Base-by-base conservation (phyloP, 225 moss, liverwort and hornwort genomes). In the Rhytidiadelphus loreus region DNA sequence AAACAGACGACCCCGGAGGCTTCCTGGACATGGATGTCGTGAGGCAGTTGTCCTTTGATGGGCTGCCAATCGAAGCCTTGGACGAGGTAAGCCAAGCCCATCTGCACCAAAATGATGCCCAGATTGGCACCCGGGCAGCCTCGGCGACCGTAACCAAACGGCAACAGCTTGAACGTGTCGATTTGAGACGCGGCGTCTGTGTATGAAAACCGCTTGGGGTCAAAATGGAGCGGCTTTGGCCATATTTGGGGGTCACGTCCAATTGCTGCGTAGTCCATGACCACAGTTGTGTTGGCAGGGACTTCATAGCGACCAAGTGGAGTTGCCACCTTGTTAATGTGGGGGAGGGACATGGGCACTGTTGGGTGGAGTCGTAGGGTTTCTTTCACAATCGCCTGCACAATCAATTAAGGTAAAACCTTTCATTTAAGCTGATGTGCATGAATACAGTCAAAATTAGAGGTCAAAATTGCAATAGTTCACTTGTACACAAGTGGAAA, bases 31-130 rank as follows among this genome's bases (percentile, higher is more conserved):
- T 93, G 77, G 78, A 93, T 89, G 86, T 94, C 94, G 55, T 91
- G 90, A 48, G 89, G 87, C 50, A 88, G 82, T 55, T 83, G 91
- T 6, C 92, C 94, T 83, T 80, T 37, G 33, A 74, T 23, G 20
- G 93, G 92, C 16, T 59, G 57, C 94, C 94, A 94, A 33, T 94
- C 94, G 81, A 94, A 94, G 58, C 93, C 93, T 77, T 94, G 94
- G 23, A 94, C 88, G 43, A 94, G 91, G 58, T 78, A 87, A 39
- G 93, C 93, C 88, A 94, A 87, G n/a, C 92, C 86, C 53, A 93
- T 64, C 77, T 93, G 93, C 43, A 89, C 86, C 48, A 91, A 41
- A 65, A 80, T 46, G 41, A 92, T 64, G 21, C 92, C 93, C 56
- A 93, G 85, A 39, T 93, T 93, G 6, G 83, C 87, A 14, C 94